These are phyloP conservation scores for Ascoidea rubescens DNA, from an alignment of 805 yeast species.

Conservation along the genomic window DNA sequence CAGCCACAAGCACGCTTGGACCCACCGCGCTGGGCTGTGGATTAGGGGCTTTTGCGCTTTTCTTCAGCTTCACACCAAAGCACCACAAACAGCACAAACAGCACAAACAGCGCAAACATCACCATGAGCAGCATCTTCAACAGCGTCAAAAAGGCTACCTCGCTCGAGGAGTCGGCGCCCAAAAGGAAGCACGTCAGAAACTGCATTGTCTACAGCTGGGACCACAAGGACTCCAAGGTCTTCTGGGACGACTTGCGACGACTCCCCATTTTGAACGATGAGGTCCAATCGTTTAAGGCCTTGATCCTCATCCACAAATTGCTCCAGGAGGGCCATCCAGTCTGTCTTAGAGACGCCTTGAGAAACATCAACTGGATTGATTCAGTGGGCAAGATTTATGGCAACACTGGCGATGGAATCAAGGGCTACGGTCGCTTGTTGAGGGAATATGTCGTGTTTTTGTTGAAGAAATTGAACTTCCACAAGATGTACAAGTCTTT, in stretches of 20 bases:
- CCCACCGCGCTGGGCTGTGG: too few relatives aligned
- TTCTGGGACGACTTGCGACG: slow-evolving; percentile 77
- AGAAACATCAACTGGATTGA: slow-evolving; percentile 67
- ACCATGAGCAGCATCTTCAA: slow-evolving; percentile 16
- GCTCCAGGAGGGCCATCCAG: slow-evolving; percentile 94
- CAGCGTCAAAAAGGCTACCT: slow-evolving; percentile 73
- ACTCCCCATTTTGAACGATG: slow-evolving; percentile 70
- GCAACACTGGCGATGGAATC: slow-evolving; percentile 20
- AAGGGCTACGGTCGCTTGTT: slow-evolving; percentile 59
- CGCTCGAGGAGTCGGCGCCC: slow-evolving; percentile 79
- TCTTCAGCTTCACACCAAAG: too few relatives aligned
- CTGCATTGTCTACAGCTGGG: slow-evolving; percentile 95
- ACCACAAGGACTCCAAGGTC: slow-evolving; percentile 69
- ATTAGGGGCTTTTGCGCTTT: too few relatives aligned
- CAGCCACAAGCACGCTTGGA: too few relatives aligned
- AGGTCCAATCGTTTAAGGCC: slow-evolving; percentile 75
- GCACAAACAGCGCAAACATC: too few relatives aligned
- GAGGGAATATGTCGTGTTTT: slow-evolving; percentile 56
- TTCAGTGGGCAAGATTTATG: slow-evolving; percentile 45
- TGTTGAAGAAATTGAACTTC: slow-evolving; percentile 64
- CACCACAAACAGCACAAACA: too few relatives aligned
- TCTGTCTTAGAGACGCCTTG: slow-evolving; percentile 68
- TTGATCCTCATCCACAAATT: slow-evolving; percentile 80
- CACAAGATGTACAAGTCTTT: slow-evolving; percentile 80
- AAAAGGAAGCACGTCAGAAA: slow-evolving; percentile 93